Percentiles rank a stretch among this genome's conserved stretches.
phyloP scores from a whole-genome alignment of 2,329 filamentous ascomycete genomes.

The Arthroderma sp. region DNA sequence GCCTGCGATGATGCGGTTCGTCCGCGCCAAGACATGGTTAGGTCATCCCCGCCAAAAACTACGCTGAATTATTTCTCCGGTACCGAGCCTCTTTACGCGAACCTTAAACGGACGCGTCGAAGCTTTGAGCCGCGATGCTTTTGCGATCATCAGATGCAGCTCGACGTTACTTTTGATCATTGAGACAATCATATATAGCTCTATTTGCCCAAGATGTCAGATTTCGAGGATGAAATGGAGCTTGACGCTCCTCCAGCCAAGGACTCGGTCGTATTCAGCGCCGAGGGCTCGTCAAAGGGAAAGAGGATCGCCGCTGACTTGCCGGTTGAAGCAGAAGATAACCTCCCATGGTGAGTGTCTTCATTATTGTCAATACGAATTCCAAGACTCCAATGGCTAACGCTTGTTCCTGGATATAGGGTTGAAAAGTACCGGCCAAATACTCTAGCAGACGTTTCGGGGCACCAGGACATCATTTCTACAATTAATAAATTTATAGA shows the following conservation, averaged over 20 bases:
- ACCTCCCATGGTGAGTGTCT: slow-evolving; percentile 65
- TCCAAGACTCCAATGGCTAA: slow-evolving; percentile 9
- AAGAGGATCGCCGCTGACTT: slow-evolving; percentile 88
- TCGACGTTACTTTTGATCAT: not conserved
- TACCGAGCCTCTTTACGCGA: slow-evolving; percentile 30
- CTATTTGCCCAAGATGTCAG: slow-evolving; percentile 32
- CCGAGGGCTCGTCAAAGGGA: slow-evolving; percentile 57
- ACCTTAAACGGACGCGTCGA: slow-evolving; percentile 16
- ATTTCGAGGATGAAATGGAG: slow-evolving; percentile 55
- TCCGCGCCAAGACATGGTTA: not conserved
- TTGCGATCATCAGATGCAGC: not conserved
- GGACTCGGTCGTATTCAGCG: slow-evolving; percentile 53
- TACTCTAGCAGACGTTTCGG: slow-evolving; percentile 81
- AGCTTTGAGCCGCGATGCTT: not conserved
- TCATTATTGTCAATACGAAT: not conserved
- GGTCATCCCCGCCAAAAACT: not conserved
- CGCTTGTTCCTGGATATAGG: slow-evolving; percentile 36
- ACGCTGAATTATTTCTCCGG: slow-evolving; percentile 21
- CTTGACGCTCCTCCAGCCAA: slow-evolving; percentile 43
- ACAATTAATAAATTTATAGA: slow-evolving; percentile 98
- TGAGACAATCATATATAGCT: not conserved
- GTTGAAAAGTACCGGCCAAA: slow-evolving; percentile 94
- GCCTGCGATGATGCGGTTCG: not conserved
- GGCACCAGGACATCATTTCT: slow-evolving; percentile 90
- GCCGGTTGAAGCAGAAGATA: slow-evolving; percentile 86